These are phyloP conservation scores for Phytophthora megakarya DNA, from an alignment of 352 stramenopile genomes.

Conservation along the genomic window DNA sequence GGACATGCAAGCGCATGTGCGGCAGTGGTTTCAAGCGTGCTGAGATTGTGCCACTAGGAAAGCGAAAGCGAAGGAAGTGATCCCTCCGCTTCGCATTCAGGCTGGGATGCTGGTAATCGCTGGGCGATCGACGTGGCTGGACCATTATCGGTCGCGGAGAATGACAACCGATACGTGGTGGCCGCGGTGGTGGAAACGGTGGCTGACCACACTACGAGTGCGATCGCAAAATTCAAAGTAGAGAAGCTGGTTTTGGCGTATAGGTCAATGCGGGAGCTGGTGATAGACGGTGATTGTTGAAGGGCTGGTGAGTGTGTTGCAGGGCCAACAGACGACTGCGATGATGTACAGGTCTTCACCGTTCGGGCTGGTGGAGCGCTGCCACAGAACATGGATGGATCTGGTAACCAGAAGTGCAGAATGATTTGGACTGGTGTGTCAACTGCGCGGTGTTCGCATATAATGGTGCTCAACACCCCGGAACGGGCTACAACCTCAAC, in stretches of 20 bases:
- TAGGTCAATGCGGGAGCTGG: background rate
- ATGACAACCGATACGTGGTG: slow-evolving; percentile 1
- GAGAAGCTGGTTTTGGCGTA: background rate
- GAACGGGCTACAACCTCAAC: slow-evolving; percentile 6
- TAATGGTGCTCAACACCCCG: background rate
- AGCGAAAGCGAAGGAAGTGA: background rate
- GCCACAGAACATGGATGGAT: too few relatives aligned
- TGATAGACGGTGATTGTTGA: background rate
- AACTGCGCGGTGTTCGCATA: slow-evolving; percentile 12
- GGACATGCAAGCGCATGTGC: background rate
- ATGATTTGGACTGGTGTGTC: slow-evolving; percentile 8
- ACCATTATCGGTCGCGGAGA: background rate
- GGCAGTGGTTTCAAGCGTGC: background rate
- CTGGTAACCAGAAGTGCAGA: background rate
- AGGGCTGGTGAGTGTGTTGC: background rate
- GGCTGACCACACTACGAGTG: background rate
- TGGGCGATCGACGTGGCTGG: background rate
- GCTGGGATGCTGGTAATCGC: background rate
- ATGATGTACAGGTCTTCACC: slow-evolving; percentile 1
- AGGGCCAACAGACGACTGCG: background rate
- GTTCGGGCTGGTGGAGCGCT: slow-evolving; percentile 4
- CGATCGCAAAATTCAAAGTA: background rate
- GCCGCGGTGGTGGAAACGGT: background rate
- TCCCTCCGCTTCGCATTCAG: background rate
- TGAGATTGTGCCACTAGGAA: background rate